Base-by-base conservation (phyloP, 352 stramenopile species). In the Phytophthora tentaculata region DNA sequence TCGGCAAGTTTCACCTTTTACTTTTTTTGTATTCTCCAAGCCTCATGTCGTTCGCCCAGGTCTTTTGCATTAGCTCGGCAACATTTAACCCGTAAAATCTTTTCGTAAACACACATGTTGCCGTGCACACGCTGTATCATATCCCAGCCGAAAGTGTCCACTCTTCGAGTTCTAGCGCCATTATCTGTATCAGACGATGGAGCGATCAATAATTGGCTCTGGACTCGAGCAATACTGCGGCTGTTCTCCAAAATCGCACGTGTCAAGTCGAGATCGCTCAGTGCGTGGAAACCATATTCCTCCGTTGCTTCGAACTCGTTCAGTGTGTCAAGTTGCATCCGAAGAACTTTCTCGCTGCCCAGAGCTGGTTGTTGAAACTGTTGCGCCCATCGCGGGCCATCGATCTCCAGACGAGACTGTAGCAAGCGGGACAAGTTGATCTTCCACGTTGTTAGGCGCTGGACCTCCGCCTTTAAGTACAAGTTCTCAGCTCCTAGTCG, bases 401-500 rank as follows among this genome's bases (percentile, higher is more conserved):
- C 48, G 0, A 66, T 24, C 9, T 77, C 55, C 1, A n/a, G 23
- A 16, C 48, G 26, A 17, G 72, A 69, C 17, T 83, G 65, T 14
- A 81, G 32, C 19, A 86, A 47, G 6, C 76, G 58, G 1, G 65
- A 56, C 23, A 83, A 49, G 7, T 78, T 64, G 23, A 73, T 37
- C 24, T 76, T 80, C 75, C 72, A 83, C 37, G 56, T 32, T 14
- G 58, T 45, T 44, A 76, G 64, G 13, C 79, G 69, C 50, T 83
- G 77, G 49, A 86, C 70, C 47, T 69, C 55, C 1, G 74, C 50
- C 26, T 74, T 77, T 8, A 86, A 53, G 26, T 71, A 76, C 60
- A 86, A 61, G 26, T 83, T 86, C 56, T 86, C 75, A 1, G 77
- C 75, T 43, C 77, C 74, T 2, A 86, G 74, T 7, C 58, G 52